phyloP scores from a whole-genome alignment of 2,329 filamentous ascomycete genomes.

The Trichoderma sp. region DNA sequence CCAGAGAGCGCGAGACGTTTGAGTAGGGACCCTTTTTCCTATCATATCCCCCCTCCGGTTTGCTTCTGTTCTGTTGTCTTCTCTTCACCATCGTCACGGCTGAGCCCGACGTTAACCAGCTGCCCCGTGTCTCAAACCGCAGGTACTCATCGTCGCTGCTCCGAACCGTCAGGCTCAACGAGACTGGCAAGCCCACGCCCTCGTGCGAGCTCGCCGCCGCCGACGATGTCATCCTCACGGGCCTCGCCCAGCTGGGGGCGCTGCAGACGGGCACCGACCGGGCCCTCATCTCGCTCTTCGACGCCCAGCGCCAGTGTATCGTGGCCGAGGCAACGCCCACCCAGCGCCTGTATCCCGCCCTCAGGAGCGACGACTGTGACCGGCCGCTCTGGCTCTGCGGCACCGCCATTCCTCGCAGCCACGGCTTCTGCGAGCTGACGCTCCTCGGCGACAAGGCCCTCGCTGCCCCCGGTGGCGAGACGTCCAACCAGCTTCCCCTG shows the following conservation, averaged over 20 bases:
- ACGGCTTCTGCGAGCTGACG: constrained; percentile 37
- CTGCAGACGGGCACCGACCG: constrained; percentile 48
- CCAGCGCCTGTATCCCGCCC: constrained; percentile 40
- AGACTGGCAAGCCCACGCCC: constrained; percentile 33
- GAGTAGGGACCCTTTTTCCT: constrained; percentile 31
- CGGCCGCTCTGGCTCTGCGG: constrained; percentile 38
- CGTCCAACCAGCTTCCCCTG: constrained; percentile 37
- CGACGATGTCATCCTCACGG: constrained; percentile 48
- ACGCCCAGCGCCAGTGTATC: constrained; percentile 51
- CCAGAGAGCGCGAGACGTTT: constrained; percentile 40
- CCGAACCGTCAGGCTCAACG: constrained; percentile 32
- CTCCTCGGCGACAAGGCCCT: constrained; percentile 14
- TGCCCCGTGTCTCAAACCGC: background rate
- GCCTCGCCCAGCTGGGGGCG: constrained; percentile 53
- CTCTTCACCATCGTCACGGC: background rate
- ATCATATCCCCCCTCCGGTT: background rate
- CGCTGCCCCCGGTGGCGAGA: background rate
- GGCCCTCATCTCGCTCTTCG: constrained; percentile 55
- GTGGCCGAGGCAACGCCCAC: constrained; percentile 54
- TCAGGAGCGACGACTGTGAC: constrained; percentile 26
- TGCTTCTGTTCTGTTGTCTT: background rate
- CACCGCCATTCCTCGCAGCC: constrained; percentile 38
- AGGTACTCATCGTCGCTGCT: constrained; percentile 30
- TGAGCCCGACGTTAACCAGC: constrained; percentile 3
- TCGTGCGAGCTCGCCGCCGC: constrained; percentile 36